These are phyloP conservation scores for Xylariaceae sp. DNA, from an alignment of 2,329 filamentous ascomycete genomes.

Conservation along the genomic window DNA sequence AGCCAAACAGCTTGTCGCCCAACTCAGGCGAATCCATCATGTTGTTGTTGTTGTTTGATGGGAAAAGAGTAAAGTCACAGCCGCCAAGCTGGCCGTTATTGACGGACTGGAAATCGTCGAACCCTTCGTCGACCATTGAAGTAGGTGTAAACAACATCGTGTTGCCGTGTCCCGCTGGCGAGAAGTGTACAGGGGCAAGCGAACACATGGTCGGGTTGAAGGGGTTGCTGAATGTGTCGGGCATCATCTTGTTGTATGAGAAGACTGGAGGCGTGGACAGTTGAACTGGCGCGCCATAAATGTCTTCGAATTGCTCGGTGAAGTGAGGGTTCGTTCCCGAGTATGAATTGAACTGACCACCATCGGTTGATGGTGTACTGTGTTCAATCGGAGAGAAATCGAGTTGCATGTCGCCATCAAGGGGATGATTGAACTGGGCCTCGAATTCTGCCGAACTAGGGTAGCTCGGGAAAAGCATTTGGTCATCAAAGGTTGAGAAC, in stretches of 20 bases:
- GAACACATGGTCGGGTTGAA: slow-evolving; percentile 38
- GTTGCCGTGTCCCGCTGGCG: slow-evolving; percentile 62
- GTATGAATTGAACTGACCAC: slow-evolving; percentile 51
- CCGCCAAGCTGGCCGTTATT: slow-evolving; percentile 40
- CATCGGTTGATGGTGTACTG: slow-evolving; percentile 43
- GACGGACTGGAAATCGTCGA: slow-evolving; percentile 46
- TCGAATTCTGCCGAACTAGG: slow-evolving; percentile 44
- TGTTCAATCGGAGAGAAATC: slow-evolving; percentile 46
- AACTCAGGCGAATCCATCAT: slow-evolving; percentile 39
- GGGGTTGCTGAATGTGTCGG: slow-evolving; percentile 37
- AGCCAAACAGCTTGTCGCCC: slow-evolving; percentile 42
- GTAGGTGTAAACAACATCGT: slow-evolving; percentile 64
- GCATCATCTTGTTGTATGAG: slow-evolving; percentile 42
- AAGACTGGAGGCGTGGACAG: slow-evolving; percentile 46
- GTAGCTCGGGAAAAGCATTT: slow-evolving; percentile 47
- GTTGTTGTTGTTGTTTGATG: slow-evolving; percentile 29
- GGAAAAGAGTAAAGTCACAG: slow-evolving; percentile 61
- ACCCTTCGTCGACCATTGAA: slow-evolving; percentile 60
- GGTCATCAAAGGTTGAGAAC: slow-evolving; percentile 28
- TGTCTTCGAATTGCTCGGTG: slow-evolving; percentile 55
- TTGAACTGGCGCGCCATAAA: slow-evolving; percentile 55
- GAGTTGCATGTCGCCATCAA: slow-evolving; percentile 38
- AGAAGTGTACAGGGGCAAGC: slow-evolving; percentile 52
- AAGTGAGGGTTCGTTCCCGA: slow-evolving; percentile 57
- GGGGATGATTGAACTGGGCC: slow-evolving; percentile 35